Percentiles rank a stretch among this genome's conserved stretches.
Conservation (phyloP, 2,329 filamentous ascomycete genomes). For the Aspergillus texensis region DNA sequence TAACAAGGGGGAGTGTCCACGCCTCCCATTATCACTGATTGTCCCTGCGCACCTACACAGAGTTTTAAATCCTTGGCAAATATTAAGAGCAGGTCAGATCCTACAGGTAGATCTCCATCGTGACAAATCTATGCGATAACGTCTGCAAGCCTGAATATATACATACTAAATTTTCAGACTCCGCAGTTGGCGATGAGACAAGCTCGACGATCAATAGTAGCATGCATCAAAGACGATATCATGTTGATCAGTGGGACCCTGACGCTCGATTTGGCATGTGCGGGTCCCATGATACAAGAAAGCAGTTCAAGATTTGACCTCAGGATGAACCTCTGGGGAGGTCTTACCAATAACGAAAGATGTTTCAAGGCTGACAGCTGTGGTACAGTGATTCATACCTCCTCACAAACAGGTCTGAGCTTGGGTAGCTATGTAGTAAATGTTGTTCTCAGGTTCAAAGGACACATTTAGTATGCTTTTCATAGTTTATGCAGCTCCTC, state of each 20-base stretch:
- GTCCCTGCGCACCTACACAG: neutral
- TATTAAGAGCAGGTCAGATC: neutral
- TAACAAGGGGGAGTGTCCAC: neutral
- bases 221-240: conserved; percentile 1
- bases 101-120: neutral
- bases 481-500: neutral
- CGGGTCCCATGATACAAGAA: conserved; percentile 6
- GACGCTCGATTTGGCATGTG: conserved; percentile 7
- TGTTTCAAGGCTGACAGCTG: neutral
- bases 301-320: neutral
- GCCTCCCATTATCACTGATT: neutral
- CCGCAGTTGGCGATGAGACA: too few species aligned
- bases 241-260: conserved; percentile 20
- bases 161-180: too few species aligned
- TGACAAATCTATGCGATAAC: neutral
- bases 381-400: neutral
- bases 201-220: neutral
- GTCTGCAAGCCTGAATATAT: neutral
- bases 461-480: neutral
- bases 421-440: neutral
- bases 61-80: too few species aligned
- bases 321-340: neutral
- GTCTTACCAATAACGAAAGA: neutral
- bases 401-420: neutral
- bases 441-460: neutral